phyloP scores from a whole-genome alignment of 2,329 filamentous ascomycete genomes.

The Sarocladium strictum region DNA sequence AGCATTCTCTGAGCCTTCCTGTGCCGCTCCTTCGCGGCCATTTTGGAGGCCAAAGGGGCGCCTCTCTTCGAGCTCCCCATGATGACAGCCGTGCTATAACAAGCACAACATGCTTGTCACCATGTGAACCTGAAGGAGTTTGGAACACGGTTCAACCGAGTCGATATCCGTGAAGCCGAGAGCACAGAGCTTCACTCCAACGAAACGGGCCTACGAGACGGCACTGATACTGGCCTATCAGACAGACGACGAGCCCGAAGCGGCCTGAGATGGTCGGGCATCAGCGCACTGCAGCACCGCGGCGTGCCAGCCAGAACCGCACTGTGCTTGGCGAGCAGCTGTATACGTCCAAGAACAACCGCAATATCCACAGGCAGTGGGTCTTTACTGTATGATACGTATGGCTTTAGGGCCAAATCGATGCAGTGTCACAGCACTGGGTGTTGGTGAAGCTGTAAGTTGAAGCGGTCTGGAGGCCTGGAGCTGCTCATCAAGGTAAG shows the following conservation, averaged over 20 bases:
- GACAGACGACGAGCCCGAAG: constrained; percentile 1
- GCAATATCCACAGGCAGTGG: neutral
- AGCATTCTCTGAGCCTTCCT: constrained; percentile 25
- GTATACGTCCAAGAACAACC: neutral
- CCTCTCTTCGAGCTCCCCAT: constrained; percentile 33
- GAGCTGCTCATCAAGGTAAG: neutral
- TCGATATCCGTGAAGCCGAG: neutral
- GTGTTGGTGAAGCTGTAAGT: neutral
- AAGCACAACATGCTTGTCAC: constrained; percentile 5
- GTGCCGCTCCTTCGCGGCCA: constrained; percentile 30
- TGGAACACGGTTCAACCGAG: neutral
- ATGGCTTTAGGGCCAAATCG: neutral
- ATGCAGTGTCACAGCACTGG: neutral
- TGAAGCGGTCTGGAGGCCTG: neutral
- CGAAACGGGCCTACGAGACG: neutral
- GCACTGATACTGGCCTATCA: constrained; percentile 5
- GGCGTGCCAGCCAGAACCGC: neutral
- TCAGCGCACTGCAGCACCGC: constrained; percentile 5
- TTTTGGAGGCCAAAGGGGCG: constrained; percentile 22
- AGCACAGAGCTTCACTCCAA: neutral
- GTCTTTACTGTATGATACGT: neutral
- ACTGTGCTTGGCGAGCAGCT: constrained; percentile 3
- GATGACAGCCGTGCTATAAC: constrained; percentile 12
- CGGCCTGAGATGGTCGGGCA: constrained; percentile 7
- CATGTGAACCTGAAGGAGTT: neutral